Conservation (phyloP, 257 asterid species). For the Penstemon barbatus region DNA sequence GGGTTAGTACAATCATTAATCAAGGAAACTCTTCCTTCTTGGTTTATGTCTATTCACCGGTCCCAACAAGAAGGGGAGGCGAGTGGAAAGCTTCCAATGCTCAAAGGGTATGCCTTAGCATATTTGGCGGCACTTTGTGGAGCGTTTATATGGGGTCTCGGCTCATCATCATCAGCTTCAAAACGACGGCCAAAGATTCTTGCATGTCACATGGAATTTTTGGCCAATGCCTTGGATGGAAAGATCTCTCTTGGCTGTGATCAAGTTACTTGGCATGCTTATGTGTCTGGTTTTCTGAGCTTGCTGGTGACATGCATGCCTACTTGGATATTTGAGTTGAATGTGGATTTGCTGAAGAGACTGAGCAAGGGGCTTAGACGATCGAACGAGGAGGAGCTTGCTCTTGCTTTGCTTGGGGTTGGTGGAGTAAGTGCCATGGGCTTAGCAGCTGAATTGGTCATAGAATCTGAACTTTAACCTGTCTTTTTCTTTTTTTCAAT, state of each 20-base stretch:
- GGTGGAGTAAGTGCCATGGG: slow-evolving; percentile 86
- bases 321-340: slow-evolving; percentile 69
- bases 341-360: slow-evolving; percentile 56
- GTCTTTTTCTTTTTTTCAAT: slow-evolving; percentile 9
- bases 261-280: slow-evolving; percentile 88
- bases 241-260: slow-evolving; percentile 82
- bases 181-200: slow-evolving; percentile 68
- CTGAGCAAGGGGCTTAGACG: slow-evolving; percentile 68
- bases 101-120: slow-evolving; percentile 81
- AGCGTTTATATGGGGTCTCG: slow-evolving; percentile 79
- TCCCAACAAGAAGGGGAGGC: slow-evolving; percentile 39
- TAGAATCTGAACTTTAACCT: slow-evolving; percentile 42
- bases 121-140: slow-evolving; percentile 68
- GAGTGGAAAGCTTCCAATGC: slow-evolving; percentile 53
- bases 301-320: slow-evolving; percentile 72
- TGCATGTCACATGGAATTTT: slow-evolving; percentile 70
- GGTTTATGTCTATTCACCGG: slow-evolving; percentile 75
- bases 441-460: slow-evolving; percentile 72
- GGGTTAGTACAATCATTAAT: slow-evolving; percentile 77
- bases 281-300: slow-evolving; percentile 72
- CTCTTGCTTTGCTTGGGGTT: slow-evolving; percentile 70
- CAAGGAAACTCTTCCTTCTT: slow-evolving; percentile 87
- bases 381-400: slow-evolving; percentile 81
- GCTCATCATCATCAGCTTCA: slow-evolving; percentile 60
- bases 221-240: slow-evolving; percentile 75